Conservation (phyloP, 306 rosid genomes). For the Pyrus pyrifolia region DNA sequence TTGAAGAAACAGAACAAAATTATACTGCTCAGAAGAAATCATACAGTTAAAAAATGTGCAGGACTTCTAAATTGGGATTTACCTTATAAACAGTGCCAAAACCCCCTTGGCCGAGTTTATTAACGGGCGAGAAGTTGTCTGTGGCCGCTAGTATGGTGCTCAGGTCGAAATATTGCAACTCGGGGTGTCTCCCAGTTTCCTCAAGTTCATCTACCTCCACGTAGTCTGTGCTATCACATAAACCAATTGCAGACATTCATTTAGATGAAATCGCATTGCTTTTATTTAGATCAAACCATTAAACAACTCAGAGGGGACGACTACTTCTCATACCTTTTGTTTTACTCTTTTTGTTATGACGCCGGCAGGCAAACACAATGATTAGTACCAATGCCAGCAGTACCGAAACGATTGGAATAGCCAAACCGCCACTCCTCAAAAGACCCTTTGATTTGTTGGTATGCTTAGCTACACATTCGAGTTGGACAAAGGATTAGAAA, state of each 20-base stretch:
- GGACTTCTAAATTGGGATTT: not conserved
- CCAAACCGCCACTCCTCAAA: not conserved
- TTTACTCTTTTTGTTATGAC: not conserved
- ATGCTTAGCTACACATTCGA: not conserved
- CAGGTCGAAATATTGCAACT: not conserved
- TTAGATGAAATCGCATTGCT: not conserved
- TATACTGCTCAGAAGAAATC: not conserved
- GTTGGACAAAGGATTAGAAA: not conserved
- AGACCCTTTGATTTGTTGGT: not conserved
- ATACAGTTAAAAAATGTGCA: not conserved
- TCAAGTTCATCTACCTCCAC: not conserved
- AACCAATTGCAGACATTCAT: not conserved
- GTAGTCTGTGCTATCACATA: not conserved
- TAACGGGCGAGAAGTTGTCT: not conserved
- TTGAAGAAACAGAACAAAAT: not conserved
- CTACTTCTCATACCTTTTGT: not conserved
- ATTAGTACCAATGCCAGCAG: not conserved
- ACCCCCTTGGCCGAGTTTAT: constrained; percentile 12
- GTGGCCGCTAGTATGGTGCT: not conserved
- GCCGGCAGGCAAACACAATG: not conserved
- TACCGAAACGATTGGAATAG: not conserved
- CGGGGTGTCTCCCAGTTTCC: not conserved
- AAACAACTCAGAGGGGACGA: not conserved
- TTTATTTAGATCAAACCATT: too few relatives aligned
- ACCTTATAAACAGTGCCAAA: constrained; percentile 19